These are phyloP conservation scores for Hypoxylon sp. DNA, from an alignment of 2,329 filamentous ascomycete species.

Conservation along the genomic window DNA sequence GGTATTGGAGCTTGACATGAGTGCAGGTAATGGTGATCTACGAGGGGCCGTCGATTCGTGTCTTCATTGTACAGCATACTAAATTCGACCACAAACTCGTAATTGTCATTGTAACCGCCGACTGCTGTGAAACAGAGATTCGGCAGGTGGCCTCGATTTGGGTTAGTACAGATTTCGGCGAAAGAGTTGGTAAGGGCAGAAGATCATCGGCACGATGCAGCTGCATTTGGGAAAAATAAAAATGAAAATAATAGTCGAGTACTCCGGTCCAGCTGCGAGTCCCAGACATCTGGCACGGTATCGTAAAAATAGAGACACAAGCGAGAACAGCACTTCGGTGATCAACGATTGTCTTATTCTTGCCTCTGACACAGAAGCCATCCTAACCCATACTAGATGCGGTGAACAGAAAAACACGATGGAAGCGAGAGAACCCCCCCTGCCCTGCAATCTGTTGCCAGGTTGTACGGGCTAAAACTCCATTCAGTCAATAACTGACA, in stretches of 20 bases:
- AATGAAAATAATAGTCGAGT: background rate
- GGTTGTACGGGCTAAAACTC: conserved; percentile 19
- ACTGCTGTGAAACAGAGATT: conserved; percentile 45
- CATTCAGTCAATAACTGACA: conserved; percentile 3
- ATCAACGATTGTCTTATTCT: conserved; percentile 45
- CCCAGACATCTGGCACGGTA: conserved; percentile 34
- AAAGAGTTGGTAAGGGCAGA: conserved; percentile 18
- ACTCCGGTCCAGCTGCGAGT: conserved; percentile 27
- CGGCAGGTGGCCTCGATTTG: conserved; percentile 44
- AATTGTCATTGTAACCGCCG: conserved; percentile 37
- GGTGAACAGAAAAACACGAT: conserved; percentile 26
- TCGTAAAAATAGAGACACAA: conserved; percentile 32
- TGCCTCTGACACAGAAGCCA: conserved; percentile 40
- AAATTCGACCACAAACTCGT: conserved; percentile 28
- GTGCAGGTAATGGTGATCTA: conserved; percentile 4
- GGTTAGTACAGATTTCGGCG: conserved; percentile 26
- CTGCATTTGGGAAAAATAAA: conserved; percentile 15
- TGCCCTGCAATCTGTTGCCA: conserved; percentile 25
- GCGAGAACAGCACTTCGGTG: conserved; percentile 34
- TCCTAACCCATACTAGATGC: conserved; percentile 34
- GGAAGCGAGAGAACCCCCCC: conserved; percentile 41
- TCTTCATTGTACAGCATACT: conserved; percentile 25
- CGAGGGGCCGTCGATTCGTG: conserved; percentile 22
- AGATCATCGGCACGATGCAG: conserved; percentile 30
- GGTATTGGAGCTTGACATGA: conserved; percentile 10